Evolutionary conservation across 1,139 yeast species (phyloP), one percentile per base, ranked within the genome.

Genomic region (Kodamaea plutei): DNA sequence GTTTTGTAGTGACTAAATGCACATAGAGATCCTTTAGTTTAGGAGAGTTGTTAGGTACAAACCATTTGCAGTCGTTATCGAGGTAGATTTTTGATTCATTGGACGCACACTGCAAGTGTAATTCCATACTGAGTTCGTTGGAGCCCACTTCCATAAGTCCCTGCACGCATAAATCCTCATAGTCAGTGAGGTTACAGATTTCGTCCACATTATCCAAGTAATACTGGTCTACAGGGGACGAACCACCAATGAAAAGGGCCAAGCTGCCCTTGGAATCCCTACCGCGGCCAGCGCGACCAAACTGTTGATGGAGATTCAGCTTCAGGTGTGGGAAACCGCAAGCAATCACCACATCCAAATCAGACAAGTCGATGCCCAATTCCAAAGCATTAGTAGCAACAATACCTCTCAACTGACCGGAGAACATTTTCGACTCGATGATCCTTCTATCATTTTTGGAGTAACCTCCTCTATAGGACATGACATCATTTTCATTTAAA

Each of bases 401-500:
- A 17, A 93, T 84, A 0, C 96, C 97, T 33, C 81, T 65, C 16
- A 91, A 58, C 32, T 78, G 75, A 0, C 97, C 96, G 36, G 73
- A 74, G 52, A 91, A 93, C 96, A 91, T 87, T 47, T 83, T 87
- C 29, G 70, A 69, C 53, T 91, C 99, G 36, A 91, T 91, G 28
- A 76, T 71, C 40, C 98, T 71, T 42, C 99, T 69, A 50, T 91
- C 97, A 2, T 71, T 58, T 4, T 87, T 79, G 5, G 95, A 79
- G 48, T 91, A 91, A 0, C 99, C 99, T 19, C 98, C 98, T 41
- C 99, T 66, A 47, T 91, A 91, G 24, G 95, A 79, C 93, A 87
- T 85, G 2, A 91, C 83, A 36, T 82, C 83, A 5, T 76, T 65
- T n/a, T 56, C 62, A 23, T 45, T 43, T 6, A 48, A 17, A 4